Base-by-base conservation (phyloP, 345 rosid species). In the Populus simonii region DNA sequence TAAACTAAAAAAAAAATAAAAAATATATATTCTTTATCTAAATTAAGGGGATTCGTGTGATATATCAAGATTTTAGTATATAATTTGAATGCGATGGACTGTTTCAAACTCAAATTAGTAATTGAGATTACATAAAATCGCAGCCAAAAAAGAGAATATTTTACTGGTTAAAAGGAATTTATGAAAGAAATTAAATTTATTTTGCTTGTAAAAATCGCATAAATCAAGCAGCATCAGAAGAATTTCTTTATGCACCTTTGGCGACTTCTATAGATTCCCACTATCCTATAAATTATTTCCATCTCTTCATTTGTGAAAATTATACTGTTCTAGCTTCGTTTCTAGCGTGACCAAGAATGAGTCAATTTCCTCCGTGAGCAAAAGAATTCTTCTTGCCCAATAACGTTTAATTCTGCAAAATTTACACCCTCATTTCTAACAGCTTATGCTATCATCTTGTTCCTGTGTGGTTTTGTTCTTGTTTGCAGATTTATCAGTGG, bases 401-500 rank as follows among this genome's bases (percentile, higher is more conserved):
- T 65, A 6, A 29, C 35, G 6, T 65, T 65, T 12, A 15, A 29
- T 65, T 25, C 68, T 65, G 36, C 38, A 65, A 25, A 65, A 29
- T 3, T 3, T 65, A 6, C 17, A 31, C 15, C 35, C 35, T 12
- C 9, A 13, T 65, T 65, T 51, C 18, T 22, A 20, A 45, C 66
- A n/a, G 67, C 16, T 59, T 47, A 49, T 55, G 43, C 3, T n/a
- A 43, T 23, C 55, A 35, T 23, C 55, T 13, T 2, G 15, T 5
- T 27, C 10, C n/a, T 68, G 63, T 23, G 15, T 7, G 13, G 74
- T 31, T 39, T n/a, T 41, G 29, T 20, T 59, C 11, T 63, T 61
- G 45, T 20, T 29, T 83, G 38, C 89, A 85, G 89, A 74, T 83
- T 66, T 35, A 76, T 81, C 85, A 74, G 81, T 41, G 84, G 89